Evolutionary conservation across 768 basidiomycete genomes (phyloP).

Genomic region (Phaeotremella skinneri): DNA sequence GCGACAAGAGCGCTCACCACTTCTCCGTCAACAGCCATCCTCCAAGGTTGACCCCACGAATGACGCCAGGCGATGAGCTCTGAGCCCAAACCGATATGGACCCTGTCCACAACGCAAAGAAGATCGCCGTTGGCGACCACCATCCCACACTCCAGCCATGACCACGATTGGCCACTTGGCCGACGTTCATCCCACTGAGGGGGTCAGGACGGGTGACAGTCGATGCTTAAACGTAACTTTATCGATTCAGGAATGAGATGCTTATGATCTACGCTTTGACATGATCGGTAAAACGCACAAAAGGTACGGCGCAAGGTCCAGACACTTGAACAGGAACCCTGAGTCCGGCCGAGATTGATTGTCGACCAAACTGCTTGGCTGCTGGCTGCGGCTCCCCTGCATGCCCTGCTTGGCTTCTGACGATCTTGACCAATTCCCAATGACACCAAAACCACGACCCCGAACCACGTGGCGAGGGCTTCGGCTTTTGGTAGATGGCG

Average conservation of each 20-base stretch:
- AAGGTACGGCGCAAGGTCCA: neutral
- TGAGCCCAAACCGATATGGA: neutral
- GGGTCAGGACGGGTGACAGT: neutral
- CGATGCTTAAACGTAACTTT: neutral
- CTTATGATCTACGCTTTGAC: neutral
- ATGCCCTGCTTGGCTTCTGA: too few species aligned
- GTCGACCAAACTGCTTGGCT: too few species aligned
- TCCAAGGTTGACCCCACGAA: conserved; percentile 48
- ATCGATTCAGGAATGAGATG: neutral
- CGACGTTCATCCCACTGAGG: neutral
- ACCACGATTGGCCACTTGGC: neutral
- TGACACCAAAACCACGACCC: too few species aligned
- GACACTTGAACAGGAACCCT: too few species aligned
- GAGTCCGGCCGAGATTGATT: too few species aligned
- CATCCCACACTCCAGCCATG: too few species aligned
- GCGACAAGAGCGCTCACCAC: conserved; percentile 20
- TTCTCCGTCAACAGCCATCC: conserved; percentile 44
- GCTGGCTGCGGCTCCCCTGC: too few species aligned
- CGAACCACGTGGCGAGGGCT: too few species aligned
- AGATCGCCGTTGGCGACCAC: neutral
- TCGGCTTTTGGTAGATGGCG: too few species aligned
- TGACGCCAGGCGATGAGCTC: conserved; percentile 10
- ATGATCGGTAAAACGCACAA: neutral
- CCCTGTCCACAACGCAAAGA: neutral
- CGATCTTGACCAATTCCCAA: too few species aligned